Percentiles rank a stretch among this genome's conserved stretches.
phyloP scores from a whole-genome alignment of 2,329 filamentous ascomycete species.

The Exophiala bonariae region DNA sequence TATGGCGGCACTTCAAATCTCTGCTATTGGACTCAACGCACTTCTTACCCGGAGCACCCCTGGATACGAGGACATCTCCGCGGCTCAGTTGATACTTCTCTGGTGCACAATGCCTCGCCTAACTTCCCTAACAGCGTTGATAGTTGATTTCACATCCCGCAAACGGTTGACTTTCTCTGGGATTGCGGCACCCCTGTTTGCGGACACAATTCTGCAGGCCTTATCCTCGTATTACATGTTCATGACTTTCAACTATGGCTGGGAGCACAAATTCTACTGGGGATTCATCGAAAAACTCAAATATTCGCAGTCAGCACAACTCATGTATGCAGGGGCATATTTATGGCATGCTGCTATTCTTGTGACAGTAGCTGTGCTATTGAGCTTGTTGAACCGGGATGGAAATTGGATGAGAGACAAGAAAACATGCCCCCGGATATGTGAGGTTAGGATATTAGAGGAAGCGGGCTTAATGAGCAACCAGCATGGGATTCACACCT shows the following conservation, averaged over 20 bases:
- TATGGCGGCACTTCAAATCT: conserved; percentile 28
- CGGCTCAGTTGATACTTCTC: conserved; percentile 31
- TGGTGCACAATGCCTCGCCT: conserved; percentile 36
- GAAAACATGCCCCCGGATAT: conserved; percentile 6
- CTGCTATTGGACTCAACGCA: conserved; percentile 29
- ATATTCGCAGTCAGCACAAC: conserved; percentile 22
- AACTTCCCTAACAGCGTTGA: conserved; percentile 28
- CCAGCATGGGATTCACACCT: background rate
- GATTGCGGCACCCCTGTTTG: conserved; percentile 24
- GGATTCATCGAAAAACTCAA: conserved; percentile 20
- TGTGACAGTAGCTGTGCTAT: conserved; percentile 9
- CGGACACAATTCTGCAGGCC: conserved; percentile 31
- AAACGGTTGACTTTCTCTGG: conserved; percentile 17
- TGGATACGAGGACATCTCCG: conserved; percentile 28
- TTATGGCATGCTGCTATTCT: conserved; percentile 24
- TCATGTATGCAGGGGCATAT: conserved; percentile 34
- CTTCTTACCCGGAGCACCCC: conserved; percentile 26
- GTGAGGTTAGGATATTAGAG: conserved; percentile 7
- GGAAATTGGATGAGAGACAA: conserved; percentile 9
- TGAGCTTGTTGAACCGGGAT: conserved; percentile 1
- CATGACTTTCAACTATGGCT: conserved; percentile 32
- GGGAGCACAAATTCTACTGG: conserved; percentile 32
- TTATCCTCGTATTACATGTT: conserved; percentile 29
- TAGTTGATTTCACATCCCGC: conserved; percentile 19
- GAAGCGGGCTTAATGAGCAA: conserved; percentile 1